Evolutionary conservation across 805 yeast genomes (phyloP).

Genomic region (Kodamaea neixiangensis): DNA sequence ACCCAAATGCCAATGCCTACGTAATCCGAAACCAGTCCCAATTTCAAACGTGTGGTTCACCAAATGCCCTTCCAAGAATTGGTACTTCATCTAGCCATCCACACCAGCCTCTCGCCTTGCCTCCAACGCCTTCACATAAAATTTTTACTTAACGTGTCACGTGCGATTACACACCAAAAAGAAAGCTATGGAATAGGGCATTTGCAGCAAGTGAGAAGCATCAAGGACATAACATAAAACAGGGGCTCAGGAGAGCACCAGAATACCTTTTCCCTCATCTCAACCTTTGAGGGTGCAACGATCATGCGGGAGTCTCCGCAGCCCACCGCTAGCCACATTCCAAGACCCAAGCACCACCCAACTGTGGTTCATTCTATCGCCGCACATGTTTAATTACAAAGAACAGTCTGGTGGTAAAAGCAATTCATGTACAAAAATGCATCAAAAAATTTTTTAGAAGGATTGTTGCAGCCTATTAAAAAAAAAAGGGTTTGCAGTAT

Average conservation of each 20-base stretch:
- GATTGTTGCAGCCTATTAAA: background rate
- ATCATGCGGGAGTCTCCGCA: background rate
- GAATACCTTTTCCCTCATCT: too few relatives aligned
- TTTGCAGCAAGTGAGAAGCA: background rate
- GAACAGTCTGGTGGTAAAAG: slow-evolving; percentile 3
- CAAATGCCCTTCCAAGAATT: slow-evolving; percentile 5
- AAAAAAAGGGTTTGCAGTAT: slow-evolving; percentile 1
- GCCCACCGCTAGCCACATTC: background rate
- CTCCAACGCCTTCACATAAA: background rate
- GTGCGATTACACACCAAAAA: background rate
- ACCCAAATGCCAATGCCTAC: too few relatives aligned
- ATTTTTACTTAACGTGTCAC: background rate
- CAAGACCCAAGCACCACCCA: background rate
- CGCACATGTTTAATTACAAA: background rate
- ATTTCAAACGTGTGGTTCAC: background rate
- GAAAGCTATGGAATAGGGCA: background rate
- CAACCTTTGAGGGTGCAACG: too few relatives aligned
- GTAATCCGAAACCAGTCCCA: too few relatives aligned
- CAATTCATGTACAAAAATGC: background rate
- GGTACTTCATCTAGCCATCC: too few relatives aligned
- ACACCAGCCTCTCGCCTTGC: background rate
- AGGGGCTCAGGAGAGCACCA: background rate
- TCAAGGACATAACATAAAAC: background rate
- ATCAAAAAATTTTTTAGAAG: slow-evolving; percentile 4
- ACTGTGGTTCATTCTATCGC: slow-evolving; percentile 12